Percentiles rank a stretch among this genome's conserved stretches.
Conservation (phyloP, 495 filamentous ascomycete genomes). For the Parathielavia hyrcaniae region DNA sequence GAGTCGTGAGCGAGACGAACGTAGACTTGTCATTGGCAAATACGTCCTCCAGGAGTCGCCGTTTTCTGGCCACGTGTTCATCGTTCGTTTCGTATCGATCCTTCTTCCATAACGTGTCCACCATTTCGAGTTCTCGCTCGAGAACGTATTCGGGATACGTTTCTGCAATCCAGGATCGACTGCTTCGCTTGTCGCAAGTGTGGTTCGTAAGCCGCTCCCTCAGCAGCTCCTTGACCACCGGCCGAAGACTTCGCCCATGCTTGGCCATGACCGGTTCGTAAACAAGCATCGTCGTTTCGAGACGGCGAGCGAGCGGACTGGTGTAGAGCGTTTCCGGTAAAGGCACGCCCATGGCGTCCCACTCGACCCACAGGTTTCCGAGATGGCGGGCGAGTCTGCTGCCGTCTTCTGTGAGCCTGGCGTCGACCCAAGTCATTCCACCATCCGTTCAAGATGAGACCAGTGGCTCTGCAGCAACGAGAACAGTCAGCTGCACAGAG, state of each 20-base stretch:
- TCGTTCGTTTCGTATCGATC: neutral
- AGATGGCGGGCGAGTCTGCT: neutral
- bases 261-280: neutral
- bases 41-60: neutral
- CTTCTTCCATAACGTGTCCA: neutral
- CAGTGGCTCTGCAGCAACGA: neutral
- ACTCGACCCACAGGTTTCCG: neutral
- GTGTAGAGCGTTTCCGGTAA: neutral
- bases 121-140: neutral
- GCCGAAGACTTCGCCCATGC: neutral
- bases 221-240: neutral
- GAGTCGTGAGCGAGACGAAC: neutral
- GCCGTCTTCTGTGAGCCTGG: neutral
- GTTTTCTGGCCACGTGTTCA: neutral
- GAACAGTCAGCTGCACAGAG: neutral
- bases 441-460: neutral
- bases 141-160: neutral
- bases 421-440: neutral
- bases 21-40: neutral
- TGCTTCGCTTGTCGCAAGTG: constrained; percentile 1
- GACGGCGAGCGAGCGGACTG: neutral
- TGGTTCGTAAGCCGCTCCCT: neutral
- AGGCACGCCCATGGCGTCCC: neutral
- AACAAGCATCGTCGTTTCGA: neutral
- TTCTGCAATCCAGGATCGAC: neutral